These are phyloP conservation scores for Pholiota conissans DNA, from an alignment of 768 basidiomycete species.

Conservation along the genomic window DNA sequence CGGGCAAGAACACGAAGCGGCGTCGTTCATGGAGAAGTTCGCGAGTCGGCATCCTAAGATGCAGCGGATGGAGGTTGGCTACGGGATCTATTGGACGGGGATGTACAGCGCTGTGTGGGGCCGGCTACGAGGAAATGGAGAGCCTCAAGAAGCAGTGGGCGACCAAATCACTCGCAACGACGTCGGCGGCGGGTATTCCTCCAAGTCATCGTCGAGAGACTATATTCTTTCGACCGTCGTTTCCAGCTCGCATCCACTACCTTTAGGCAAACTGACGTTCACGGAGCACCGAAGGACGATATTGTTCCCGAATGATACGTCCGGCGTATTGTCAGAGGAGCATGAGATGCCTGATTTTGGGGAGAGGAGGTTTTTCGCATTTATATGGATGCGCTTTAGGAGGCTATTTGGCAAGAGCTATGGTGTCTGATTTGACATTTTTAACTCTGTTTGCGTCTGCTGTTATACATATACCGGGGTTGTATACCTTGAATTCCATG, in stretches of 20 bases:
- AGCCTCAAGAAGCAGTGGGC: not conserved
- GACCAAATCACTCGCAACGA: conserved; percentile 5
- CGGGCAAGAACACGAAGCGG: conserved; percentile 25
- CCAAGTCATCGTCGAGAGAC: conserved; percentile 21
- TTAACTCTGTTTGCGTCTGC: not conserved
- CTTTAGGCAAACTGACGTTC: conserved; percentile 27
- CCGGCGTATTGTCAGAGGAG: not conserved
- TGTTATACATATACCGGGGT: not conserved
- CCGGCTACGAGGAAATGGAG: conserved; percentile 16
- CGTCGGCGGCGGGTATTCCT: conserved; percentile 13
- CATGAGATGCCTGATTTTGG: conserved; percentile 5
- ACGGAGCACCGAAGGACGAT: conserved; percentile 30
- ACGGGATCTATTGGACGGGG: conserved; percentile 33
- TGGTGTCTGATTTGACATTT: not conserved
- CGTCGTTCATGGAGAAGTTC: conserved; percentile 22
- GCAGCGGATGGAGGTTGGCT: conserved; percentile 24
- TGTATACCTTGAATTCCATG: too few relatives aligned
- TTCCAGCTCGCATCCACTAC: conserved; percentile 20
- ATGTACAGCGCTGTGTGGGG: conserved; percentile 28
- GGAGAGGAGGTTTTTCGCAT: conserved; percentile 3
- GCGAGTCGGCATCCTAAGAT: conserved; percentile 19
- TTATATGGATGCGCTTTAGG: conserved; percentile 11
- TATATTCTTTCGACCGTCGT: conserved; percentile 22
- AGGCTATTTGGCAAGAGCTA: conserved; percentile 7
- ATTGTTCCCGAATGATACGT: conserved; percentile 20